A percentile compares a stretch with the other conserved stretches of the same genome.
phyloP scores from a whole-genome alignment of 345 rosid genomes.

The Brassica incana region DNA sequence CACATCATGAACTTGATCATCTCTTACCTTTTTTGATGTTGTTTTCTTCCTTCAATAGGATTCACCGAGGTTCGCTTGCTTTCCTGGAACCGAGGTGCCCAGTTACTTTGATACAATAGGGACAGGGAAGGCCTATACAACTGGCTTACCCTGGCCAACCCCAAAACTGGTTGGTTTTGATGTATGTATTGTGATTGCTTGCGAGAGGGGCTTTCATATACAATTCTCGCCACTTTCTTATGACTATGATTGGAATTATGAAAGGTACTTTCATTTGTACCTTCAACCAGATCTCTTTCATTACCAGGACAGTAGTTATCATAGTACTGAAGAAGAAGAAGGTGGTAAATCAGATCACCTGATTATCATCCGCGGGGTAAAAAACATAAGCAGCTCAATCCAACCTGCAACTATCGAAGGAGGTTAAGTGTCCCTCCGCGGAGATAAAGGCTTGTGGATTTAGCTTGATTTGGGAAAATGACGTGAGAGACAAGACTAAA shows the following conservation, averaged over 20 bases:
- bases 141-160: background rate
- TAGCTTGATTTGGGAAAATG: constrained; percentile 3
- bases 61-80: background rate
- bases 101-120: background rate
- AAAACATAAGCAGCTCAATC: background rate
- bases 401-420: background rate
- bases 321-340: background rate
- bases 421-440: background rate
- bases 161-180: constrained; percentile 1
- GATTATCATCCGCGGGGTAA: background rate
- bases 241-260: constrained; percentile 4
- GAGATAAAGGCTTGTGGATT: background rate
- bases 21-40: background rate
- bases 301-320: background rate
- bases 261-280: background rate
- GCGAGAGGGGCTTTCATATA: background rate
- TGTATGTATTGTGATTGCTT: background rate
- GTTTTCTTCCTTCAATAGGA: background rate
- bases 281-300: constrained; percentile 9
- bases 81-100: constrained; percentile 17
- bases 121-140: background rate
- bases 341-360: constrained; percentile 7
- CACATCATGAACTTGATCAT: background rate
- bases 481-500: background rate
- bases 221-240: background rate